These are phyloP conservation scores for Lathyrus oleraceus DNA, from an alignment of 306 rosid genomes.

Conservation along the genomic window DNA sequence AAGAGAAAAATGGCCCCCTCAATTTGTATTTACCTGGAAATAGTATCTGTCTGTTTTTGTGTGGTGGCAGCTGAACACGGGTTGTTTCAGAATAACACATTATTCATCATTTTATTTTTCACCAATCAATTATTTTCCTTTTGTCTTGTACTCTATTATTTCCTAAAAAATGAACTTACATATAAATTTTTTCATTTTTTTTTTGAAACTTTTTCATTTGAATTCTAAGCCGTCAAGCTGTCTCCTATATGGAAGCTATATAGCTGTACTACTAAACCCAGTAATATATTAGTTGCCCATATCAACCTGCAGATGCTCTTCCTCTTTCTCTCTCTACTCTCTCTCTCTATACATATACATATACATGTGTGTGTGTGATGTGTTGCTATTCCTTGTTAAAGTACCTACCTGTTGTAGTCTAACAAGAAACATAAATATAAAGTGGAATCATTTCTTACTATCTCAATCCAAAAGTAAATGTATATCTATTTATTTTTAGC, in stretches of 20 bases:
- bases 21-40: slow-evolving; percentile 56
- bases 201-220: slow-evolving; percentile 24
- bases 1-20: slow-evolving; percentile 28
- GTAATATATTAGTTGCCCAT: slow-evolving; percentile 34
- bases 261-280: slow-evolving; percentile 43
- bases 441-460: neutral
- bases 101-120: slow-evolving; percentile 23
- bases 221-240: slow-evolving; percentile 48
- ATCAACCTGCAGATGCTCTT: slow-evolving; percentile 38
- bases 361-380: neutral
- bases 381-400: slow-evolving; percentile 38
- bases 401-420: slow-evolving; percentile 39
- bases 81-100: slow-evolving; percentile 28
- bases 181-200: neutral
- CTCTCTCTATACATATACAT: neutral
- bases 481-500: too few species aligned
- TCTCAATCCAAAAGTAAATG: neutral
- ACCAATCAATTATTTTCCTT: slow-evolving; percentile 46
- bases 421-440: neutral
- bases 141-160: slow-evolving; percentile 55
- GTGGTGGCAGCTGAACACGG: slow-evolving; percentile 49
- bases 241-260: slow-evolving; percentile 65
- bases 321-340: neutral
- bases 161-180: slow-evolving; percentile 48
- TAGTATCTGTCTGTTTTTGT: slow-evolving; percentile 51